Conservation (phyloP, 768 basidiomycete genomes). For the Collybia mongolica region DNA sequence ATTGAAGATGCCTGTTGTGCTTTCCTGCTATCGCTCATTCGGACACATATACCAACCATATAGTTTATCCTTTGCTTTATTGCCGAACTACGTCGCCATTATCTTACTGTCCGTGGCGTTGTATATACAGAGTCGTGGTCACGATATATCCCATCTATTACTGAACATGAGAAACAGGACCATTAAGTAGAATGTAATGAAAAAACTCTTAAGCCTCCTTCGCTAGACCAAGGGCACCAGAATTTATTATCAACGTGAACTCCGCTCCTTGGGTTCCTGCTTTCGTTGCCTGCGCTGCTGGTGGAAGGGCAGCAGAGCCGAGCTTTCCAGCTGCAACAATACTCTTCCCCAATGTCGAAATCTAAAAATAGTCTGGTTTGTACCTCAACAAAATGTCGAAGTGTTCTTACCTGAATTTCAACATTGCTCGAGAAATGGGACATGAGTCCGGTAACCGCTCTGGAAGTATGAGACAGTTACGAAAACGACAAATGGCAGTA, state of each 20-base stretch:
- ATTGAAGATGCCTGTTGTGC: background rate
- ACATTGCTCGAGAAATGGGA: slow-evolving; percentile 35
- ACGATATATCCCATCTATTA: too few species aligned
- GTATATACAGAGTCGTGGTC: too few species aligned
- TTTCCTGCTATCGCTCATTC: background rate
- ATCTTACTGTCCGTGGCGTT: too few species aligned
- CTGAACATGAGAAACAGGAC: background rate
- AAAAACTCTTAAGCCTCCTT: slow-evolving; percentile 8
- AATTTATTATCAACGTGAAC: slow-evolving; percentile 60
- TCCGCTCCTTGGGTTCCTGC: slow-evolving; percentile 31
- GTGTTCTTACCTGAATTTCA: slow-evolving; percentile 41
- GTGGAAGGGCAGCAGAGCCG: slow-evolving; percentile 49
- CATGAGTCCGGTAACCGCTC: slow-evolving; percentile 28
- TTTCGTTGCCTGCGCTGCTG: slow-evolving; percentile 40
- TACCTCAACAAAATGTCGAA: background rate
- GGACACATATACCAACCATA: background rate
- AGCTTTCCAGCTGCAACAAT: slow-evolving; percentile 52
- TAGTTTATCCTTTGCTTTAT: background rate
- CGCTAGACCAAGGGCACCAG: slow-evolving; percentile 41
- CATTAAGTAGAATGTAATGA: background rate
- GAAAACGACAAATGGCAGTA: background rate
- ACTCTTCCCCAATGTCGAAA: slow-evolving; percentile 53
- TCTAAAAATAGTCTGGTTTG: slow-evolving; percentile 25
- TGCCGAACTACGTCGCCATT: background rate
- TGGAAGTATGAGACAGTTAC: slow-evolving; percentile 20